Evolutionary conservation across 257 asterid genomes (phyloP), one percentile per base, ranked within the genome.

Genomic region (Anisodus acutangulus): DNA sequence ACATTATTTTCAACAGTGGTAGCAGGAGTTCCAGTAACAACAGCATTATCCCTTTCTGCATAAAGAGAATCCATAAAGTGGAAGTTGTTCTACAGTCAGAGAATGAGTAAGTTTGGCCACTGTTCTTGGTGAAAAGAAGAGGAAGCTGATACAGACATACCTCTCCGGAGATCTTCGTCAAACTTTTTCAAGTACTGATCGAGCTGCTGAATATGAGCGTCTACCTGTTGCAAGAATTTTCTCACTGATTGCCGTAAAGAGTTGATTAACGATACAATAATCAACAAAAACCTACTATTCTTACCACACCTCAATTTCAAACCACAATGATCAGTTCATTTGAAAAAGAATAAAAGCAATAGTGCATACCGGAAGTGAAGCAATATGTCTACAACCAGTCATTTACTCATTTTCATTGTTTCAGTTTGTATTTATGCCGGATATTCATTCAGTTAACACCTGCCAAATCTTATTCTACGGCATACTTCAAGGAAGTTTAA

Each of bases 171-270:
- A 86, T 93, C 98, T 88, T 97, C 98, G 83, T 93, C 98, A 74
- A 92, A 88, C 88, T 91, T 97, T 90, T 91, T 95, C 89, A 97
- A 76, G 84, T 92, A 93, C 85, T 92, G 98, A 89, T 97, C 99
- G 62, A 97, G 98, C 89, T 95, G 99, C 86, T 95, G 99, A 86
- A 97, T 90, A 85, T 94, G 98, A 81, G 97, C 84, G 87, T 96
- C 99, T 26, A 94, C 98, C 98, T 95, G 88, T 85, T 83, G 69
- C 60, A 86, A 76, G 80, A 74, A 83, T 53, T 17, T 19, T 53
- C 39, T 55, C 22, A 66, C 51, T 79, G 49, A 54, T 37, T 79
- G 57, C 37, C 69, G 67, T 6, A 51, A 51, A 26, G 81, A 51
- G 63, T 12, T 26, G 60, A 22, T 51, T 51, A 51, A 76, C 2